Conservation (phyloP, 164 flowering plant genomes). For the Kingdonia uniflora region DNA sequence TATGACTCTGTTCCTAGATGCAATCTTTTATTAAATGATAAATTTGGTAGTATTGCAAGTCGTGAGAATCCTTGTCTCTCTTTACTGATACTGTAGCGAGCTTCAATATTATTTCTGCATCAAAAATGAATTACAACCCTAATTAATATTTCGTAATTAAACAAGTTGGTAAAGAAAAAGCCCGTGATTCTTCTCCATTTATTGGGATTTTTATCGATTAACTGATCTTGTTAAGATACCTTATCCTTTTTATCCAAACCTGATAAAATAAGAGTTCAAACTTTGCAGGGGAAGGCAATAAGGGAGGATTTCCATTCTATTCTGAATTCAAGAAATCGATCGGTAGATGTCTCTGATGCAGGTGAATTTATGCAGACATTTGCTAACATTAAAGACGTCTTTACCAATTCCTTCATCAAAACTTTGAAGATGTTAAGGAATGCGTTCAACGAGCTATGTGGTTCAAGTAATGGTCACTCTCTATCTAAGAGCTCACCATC, state of each 20-base stretch:
- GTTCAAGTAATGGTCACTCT: conserved; percentile 10
- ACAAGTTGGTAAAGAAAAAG: too few species aligned
- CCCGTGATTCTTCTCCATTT: too few species aligned
- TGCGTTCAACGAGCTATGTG: conserved; percentile 30
- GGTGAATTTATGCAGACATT: conserved; percentile 9
- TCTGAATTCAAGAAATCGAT: conserved; percentile 12
- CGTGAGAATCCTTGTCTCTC: too few species aligned
- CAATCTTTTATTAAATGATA: too few species aligned
- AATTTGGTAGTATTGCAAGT: too few species aligned
- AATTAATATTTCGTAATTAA: too few species aligned
- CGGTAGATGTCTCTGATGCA: conserved; percentile 4
- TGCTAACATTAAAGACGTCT: conserved; percentile 23
- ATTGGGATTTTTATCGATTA: too few species aligned
- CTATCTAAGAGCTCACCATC: conserved; percentile 22
- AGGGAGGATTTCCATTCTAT: conserved; percentile 23
- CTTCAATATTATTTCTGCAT: too few species aligned
- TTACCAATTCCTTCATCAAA: conserved; percentile 23
- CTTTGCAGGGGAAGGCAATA: conserved; percentile 41
- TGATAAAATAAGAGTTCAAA: neutral
- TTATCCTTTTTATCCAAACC: neutral
- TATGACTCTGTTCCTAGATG: too few species aligned
- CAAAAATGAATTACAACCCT: too few species aligned
- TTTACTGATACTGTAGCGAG: too few species aligned
- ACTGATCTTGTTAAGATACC: neutral
- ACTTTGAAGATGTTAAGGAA: conserved; percentile 19